These are phyloP conservation scores for Torulaspora maleeae DNA, from an alignment of 805 yeast genomes.

Conservation along the genomic window DNA sequence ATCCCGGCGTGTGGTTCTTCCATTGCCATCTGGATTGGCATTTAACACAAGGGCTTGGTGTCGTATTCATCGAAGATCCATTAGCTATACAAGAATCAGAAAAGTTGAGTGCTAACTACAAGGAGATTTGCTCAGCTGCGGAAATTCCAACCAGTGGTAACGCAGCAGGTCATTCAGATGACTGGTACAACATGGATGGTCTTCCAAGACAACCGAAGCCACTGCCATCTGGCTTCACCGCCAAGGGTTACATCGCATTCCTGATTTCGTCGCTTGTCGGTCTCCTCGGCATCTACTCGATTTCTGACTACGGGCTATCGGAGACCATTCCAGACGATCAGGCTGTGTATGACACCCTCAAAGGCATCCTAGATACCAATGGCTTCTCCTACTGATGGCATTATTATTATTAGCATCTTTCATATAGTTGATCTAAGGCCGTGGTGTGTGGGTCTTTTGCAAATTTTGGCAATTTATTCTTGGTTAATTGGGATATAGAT, in stretches of 20 bases:
- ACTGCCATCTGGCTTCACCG: slow-evolving; percentile 66
- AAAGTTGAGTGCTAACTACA: slow-evolving; percentile 45
- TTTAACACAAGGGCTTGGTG: slow-evolving; percentile 74
- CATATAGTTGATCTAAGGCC: background rate
- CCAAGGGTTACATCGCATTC: slow-evolving; percentile 64
- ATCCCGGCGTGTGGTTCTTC: slow-evolving; percentile 93
- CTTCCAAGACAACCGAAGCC: slow-evolving; percentile 57
- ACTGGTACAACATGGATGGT: slow-evolving; percentile 55
- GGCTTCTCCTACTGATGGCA: slow-evolving; percentile 13
- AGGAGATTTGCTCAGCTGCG: slow-evolving; percentile 45
- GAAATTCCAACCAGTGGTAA: slow-evolving; percentile 52
- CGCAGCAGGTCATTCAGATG: slow-evolving; percentile 62
- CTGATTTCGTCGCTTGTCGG: slow-evolving; percentile 51
- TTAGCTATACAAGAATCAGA: slow-evolving; percentile 43
- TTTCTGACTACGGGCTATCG: slow-evolving; percentile 60
- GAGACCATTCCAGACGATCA: slow-evolving; percentile 52
- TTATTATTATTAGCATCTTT: background rate
- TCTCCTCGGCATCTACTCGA: slow-evolving; percentile 54
- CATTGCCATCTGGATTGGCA: slow-evolving; percentile 92
- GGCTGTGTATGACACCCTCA: slow-evolving; percentile 39
- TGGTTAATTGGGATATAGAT: background rate
- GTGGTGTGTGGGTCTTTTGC: slow-evolving; percentile 11
- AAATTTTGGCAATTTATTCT: slow-evolving; percentile 8
- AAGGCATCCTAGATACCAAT: slow-evolving; percentile 31
- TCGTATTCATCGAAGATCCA: slow-evolving; percentile 70